These are phyloP conservation scores for Luffa acutangula DNA, from an alignment of 306 rosid species.

Conservation along the genomic window DNA sequence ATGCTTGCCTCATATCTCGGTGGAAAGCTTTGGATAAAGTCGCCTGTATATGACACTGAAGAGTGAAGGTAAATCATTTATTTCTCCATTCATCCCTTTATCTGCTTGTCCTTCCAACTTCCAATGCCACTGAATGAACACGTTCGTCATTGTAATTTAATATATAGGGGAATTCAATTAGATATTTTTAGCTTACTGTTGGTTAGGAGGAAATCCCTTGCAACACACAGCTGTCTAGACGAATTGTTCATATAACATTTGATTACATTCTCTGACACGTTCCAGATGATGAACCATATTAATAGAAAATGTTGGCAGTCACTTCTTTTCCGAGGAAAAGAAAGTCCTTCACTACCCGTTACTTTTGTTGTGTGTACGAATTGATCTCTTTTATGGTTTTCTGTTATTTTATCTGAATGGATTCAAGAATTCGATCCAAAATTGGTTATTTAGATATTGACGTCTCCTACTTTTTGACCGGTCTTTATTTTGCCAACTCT, in stretches of 20 bases:
- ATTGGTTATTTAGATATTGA: slow-evolving; percentile 1
- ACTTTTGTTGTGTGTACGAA: neutral
- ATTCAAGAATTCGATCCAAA: neutral
- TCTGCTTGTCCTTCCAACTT: slow-evolving; percentile 35
- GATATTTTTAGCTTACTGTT: slow-evolving; percentile 23
- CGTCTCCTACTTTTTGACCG: slow-evolving; percentile 7
- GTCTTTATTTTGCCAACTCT: slow-evolving; percentile 3
- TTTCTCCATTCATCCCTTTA: slow-evolving; percentile 31
- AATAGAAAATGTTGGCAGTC: neutral
- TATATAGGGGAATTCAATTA: slow-evolving; percentile 36
- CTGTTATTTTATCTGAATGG: neutral
- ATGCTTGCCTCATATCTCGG: slow-evolving; percentile 12
- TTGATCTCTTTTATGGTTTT: neutral
- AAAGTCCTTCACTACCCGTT: neutral
- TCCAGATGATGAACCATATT: slow-evolving; percentile 1
- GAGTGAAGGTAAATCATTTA: slow-evolving; percentile 34
- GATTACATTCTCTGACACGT: neutral
- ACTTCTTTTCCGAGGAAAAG: slow-evolving; percentile 4
- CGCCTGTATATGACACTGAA: slow-evolving; percentile 24
- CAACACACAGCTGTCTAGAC: slow-evolving; percentile 22
- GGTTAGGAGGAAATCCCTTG: slow-evolving; percentile 23
- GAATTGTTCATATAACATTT: slow-evolving; percentile 30
- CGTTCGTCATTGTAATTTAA: slow-evolving; percentile 33
- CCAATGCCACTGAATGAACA: slow-evolving; percentile 28
- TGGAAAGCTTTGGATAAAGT: slow-evolving; percentile 26